Evolutionary conservation across 2,329 filamentous ascomycete species (phyloP).

Genomic region (Leptographium procerum): DNA sequence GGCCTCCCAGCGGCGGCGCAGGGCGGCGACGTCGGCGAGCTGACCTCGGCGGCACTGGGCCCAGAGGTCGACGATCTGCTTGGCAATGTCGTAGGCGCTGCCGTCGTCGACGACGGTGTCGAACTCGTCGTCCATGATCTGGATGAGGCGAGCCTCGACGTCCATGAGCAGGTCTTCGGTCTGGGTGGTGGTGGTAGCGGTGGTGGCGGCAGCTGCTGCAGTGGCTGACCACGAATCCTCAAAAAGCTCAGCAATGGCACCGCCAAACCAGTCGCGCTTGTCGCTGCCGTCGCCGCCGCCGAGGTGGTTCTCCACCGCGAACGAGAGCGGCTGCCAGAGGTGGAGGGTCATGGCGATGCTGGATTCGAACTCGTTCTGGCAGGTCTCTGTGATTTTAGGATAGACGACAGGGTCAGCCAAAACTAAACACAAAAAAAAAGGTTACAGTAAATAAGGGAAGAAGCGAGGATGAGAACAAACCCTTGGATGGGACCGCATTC

Average conservation of each 20-base stretch:
- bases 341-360: slow-evolving; percentile 75
- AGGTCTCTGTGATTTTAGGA: slow-evolving; percentile 28
- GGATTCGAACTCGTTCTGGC: slow-evolving; percentile 66
- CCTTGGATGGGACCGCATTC: background rate
- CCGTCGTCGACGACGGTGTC: slow-evolving; percentile 88
- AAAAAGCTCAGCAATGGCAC: slow-evolving; percentile 74
- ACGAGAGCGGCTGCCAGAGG: slow-evolving; percentile 77
- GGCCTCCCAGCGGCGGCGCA: slow-evolving; percentile 53
- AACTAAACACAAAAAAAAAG: background rate
- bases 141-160: slow-evolving; percentile 71
- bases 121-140: slow-evolving; percentile 94
- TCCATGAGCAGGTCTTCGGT: slow-evolving; percentile 56
- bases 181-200: slow-evolving; percentile 13
- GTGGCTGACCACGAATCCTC: slow-evolving; percentile 18
- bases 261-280: slow-evolving; percentile 95
- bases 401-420: background rate
- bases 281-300: slow-evolving; percentile 72
- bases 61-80: slow-evolving; percentile 57
- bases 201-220: slow-evolving; percentile 12
- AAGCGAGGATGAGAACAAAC: background rate
- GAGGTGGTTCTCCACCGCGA: slow-evolving; percentile 80
- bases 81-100: slow-evolving; percentile 62
- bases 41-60: slow-evolving; percentile 53
- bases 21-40: slow-evolving; percentile 50
- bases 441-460: background rate